Evolutionary conservation across 352 stramenopile species (phyloP).

Genomic region (Poterioochromonas sp.): DNA sequence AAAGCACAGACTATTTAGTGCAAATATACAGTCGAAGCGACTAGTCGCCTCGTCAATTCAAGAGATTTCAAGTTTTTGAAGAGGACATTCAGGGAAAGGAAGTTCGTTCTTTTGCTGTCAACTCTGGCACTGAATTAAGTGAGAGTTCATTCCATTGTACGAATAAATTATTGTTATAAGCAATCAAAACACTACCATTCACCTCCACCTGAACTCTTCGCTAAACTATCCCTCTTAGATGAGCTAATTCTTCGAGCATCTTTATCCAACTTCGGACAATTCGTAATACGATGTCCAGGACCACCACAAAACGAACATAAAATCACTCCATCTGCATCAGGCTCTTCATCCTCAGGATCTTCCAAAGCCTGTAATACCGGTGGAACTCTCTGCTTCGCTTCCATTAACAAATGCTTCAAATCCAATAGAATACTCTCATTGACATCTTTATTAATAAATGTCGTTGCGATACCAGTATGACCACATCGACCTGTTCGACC

Average conservation of each 20-base stretch:
- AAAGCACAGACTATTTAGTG: no score
- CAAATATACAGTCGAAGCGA: no score
- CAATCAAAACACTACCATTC: no score
- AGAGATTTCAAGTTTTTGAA: no score
- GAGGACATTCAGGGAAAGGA: no score
- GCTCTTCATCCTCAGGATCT: slow-evolving; percentile 72
- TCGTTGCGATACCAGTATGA: slow-evolving; percentile 95
- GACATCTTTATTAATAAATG: slow-evolving; percentile 93
- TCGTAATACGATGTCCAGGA: slow-evolving; percentile 92
- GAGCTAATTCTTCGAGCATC: slow-evolving; percentile 86
- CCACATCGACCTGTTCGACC: slow-evolving; percentile 92
- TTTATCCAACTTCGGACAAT: slow-evolving; percentile 97
- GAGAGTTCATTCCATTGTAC: no score
- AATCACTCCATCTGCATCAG: slow-evolving; percentile 63
- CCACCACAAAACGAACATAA: slow-evolving; percentile 97
- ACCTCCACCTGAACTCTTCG: slow-evolving; percentile 72
- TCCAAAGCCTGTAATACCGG: slow-evolving; percentile 93
- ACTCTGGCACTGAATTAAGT: no score
- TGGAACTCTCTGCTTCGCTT: slow-evolving; percentile 95
- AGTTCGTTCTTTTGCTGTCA: no score
- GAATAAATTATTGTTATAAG: no score
- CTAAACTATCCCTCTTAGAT: slow-evolving; percentile 80
- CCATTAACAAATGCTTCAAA: slow-evolving; percentile 94
- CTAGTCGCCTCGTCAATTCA: no score
- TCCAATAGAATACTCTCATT: slow-evolving; percentile 89